phyloP scores from a whole-genome alignment of 2,329 filamentous ascomycete genomes.

The Shiraia bambusicola region DNA sequence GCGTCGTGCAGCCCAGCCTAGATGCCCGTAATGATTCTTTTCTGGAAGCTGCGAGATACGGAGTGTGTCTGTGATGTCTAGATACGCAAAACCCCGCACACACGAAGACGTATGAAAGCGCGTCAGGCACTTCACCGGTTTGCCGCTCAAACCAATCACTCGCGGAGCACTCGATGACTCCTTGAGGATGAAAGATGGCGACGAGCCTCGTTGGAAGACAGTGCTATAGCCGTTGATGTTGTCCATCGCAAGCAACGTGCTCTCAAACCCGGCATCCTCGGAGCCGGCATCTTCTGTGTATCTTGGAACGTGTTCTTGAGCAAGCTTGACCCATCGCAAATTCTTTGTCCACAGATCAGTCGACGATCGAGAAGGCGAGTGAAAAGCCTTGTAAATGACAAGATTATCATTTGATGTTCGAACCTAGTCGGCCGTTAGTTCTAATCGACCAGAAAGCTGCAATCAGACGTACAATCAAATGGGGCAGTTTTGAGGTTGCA shows the following conservation, averaged over 20 bases:
- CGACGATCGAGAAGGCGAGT: slow-evolving; percentile 46
- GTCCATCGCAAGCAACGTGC: slow-evolving; percentile 58
- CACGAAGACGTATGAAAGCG: slow-evolving; percentile 76
- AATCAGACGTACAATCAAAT: slow-evolving; percentile 69
- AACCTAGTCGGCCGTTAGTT: slow-evolving; percentile 52
- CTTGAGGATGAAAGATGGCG: slow-evolving; percentile 80
- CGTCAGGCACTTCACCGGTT: slow-evolving; percentile 69
- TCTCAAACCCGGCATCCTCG: slow-evolving; percentile 47
- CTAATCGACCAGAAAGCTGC: not conserved
- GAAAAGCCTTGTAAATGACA: slow-evolving; percentile 81
- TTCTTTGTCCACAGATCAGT: slow-evolving; percentile 54
- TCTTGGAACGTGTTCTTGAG: slow-evolving; percentile 67
- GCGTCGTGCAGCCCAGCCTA: slow-evolving; percentile 74
- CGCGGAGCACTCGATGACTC: slow-evolving; percentile 75
- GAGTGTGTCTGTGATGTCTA: slow-evolving; percentile 62
- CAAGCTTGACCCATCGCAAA: slow-evolving; percentile 74
- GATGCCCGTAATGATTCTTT: slow-evolving; percentile 68
- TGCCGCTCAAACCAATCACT: slow-evolving; percentile 70
- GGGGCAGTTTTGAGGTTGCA: slow-evolving; percentile 66
- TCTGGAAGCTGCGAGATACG: slow-evolving; percentile 71
- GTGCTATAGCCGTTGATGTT: slow-evolving; percentile 77
- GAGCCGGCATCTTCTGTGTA: slow-evolving; percentile 53
- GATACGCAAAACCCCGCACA: slow-evolving; percentile 79
- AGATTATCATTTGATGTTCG: slow-evolving; percentile 80
- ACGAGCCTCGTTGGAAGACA: slow-evolving; percentile 78